Percentiles rank a stretch among this genome's conserved stretches.
These are phyloP conservation scores for Xerocomus spinulosus DNA, from an alignment of 768 basidiomycete species.

Conservation along the genomic window DNA sequence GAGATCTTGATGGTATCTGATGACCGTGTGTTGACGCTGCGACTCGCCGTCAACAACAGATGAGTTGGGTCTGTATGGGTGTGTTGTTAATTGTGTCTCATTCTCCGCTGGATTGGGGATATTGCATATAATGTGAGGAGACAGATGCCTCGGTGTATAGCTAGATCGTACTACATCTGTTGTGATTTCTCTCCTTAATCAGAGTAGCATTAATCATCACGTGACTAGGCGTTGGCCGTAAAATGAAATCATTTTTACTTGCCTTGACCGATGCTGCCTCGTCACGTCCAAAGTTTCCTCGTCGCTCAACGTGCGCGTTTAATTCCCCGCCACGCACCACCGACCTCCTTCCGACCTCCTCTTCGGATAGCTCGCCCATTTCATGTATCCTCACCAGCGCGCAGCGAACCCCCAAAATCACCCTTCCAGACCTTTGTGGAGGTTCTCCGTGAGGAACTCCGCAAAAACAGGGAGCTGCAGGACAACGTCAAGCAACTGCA, in stretches of 20 bases:
- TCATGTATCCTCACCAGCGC: conserved; percentile 61
- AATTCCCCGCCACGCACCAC: conserved; percentile 8
- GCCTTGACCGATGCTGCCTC: conserved; percentile 39
- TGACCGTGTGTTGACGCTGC: conserved; percentile 73
- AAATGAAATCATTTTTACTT: conserved; percentile 7
- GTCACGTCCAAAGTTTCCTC: conserved; percentile 41
- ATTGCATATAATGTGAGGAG: conserved; percentile 5
- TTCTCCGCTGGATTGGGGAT: conserved; percentile 16
- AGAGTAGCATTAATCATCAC: too few relatives aligned
- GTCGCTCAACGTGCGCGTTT: conserved; percentile 25
- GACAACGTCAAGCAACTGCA: conserved; percentile 97
- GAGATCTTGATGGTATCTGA: conserved; percentile 91
- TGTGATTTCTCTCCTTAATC: conserved; percentile 17
- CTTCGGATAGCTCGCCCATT: conserved; percentile 42
- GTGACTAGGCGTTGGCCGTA: too few relatives aligned
- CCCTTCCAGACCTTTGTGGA: conserved; percentile 97
- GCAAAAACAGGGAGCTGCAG: conserved; percentile 91
- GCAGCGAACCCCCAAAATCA: conserved; percentile 73
- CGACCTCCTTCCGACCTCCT: conserved; percentile 17
- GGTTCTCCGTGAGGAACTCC: conserved; percentile 85
- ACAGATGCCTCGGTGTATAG: conserved; percentile 18
- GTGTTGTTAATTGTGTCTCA: conserved; percentile 9
- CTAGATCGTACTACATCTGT: conserved; percentile 26
- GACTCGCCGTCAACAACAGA: conserved; percentile 38
- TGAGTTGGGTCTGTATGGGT: conserved; percentile 3